Base-by-base conservation (phyloP, 768 basidiomycete genomes). In the Mrakia frigida region DNA sequence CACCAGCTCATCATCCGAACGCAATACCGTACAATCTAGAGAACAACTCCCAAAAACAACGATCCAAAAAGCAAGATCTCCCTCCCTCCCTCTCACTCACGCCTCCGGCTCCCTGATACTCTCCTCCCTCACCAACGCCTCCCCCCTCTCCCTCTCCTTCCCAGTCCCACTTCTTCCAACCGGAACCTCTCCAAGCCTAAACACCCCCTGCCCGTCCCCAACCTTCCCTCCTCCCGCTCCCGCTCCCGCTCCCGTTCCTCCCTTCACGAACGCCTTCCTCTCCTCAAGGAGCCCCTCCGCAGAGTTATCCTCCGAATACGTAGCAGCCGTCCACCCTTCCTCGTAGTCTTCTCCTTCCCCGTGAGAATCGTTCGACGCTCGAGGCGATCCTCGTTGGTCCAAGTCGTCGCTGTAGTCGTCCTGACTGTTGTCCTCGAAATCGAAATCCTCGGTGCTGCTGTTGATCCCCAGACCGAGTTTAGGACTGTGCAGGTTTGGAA, bases 251-350 rank as follows among this genome's bases (percentile, higher is more conserved):
- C 13, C 28, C n/a, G 16, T 2, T 11, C 25, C 41, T 2, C 50
- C 43, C 25, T 35, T 28, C 33, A 6, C 43, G 9, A n/a, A 21
- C 39, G 10, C 37, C 65, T 25, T 39, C 65, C 37, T 68, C 39
- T 23, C 65, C 1, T 7, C 65, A 68, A 68, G 43, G 39, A 68
- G 43, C 35, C 65, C 37, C 11, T 18, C 65, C 23, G 39, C 65
- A 39, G 7, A n/a, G n/a, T n/a, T 6, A 37, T 35, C 65, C 65
- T 68, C 65, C 5, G 65, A 68, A 39, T 68, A 39, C 18, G 65
- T 68, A 35, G 65, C 65, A 23, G 65, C 65, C 65, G 65, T 68
- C 65, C 69, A 70, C 16, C 69, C 69, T n/a, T 70, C 69, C 33
- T 70, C 69, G 43, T 70, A 70, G 2, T 70, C 69, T 14, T 52